Evolutionary conservation across 805 yeast genomes (phyloP).

Genomic region (Ogataea sp.): DNA sequence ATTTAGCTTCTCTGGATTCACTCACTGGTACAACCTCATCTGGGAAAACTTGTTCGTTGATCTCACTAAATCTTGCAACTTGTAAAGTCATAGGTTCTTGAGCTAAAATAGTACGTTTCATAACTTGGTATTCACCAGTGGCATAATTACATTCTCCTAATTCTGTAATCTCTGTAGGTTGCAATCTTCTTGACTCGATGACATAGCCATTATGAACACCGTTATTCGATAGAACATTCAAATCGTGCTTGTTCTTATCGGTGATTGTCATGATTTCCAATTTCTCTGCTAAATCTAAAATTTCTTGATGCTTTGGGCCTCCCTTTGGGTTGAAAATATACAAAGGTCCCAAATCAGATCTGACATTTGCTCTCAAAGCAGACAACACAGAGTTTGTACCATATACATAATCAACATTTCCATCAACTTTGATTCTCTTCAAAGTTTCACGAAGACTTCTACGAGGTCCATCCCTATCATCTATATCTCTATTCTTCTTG

Average conservation of each 20-base stretch:
- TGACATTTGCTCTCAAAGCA: constrained; percentile 49
- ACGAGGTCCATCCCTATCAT: constrained; percentile 5
- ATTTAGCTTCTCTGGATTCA: not conserved
- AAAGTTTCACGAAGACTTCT: constrained; percentile 8
- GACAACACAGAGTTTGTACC: constrained; percentile 74
- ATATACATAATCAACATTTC: constrained; percentile 58
- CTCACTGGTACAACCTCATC: not conserved
- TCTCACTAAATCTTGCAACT: constrained; percentile 2
- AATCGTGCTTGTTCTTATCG: constrained; percentile 35
- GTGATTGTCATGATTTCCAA: constrained; percentile 29
- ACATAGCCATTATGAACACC: constrained; percentile 81
- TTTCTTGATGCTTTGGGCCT: constrained; percentile 25
- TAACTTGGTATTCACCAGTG: constrained; percentile 9
- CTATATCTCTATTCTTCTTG: constrained; percentile 2
- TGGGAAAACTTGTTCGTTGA: not conserved
- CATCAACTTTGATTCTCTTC: constrained; percentile 22
- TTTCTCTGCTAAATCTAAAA: constrained; percentile 39
- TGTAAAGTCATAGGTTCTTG: constrained; percentile 4
- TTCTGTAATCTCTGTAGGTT: constrained; percentile 21
- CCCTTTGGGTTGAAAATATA: constrained; percentile 33
- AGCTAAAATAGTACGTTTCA: constrained; percentile 18
- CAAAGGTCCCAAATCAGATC: constrained; percentile 45
- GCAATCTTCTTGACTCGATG: constrained; percentile 52
- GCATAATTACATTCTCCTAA: constrained; percentile 14
- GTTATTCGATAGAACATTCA: constrained; percentile 52